These are phyloP conservation scores for Vigna hirtella DNA, from an alignment of 306 rosid genomes.

Conservation along the genomic window DNA sequence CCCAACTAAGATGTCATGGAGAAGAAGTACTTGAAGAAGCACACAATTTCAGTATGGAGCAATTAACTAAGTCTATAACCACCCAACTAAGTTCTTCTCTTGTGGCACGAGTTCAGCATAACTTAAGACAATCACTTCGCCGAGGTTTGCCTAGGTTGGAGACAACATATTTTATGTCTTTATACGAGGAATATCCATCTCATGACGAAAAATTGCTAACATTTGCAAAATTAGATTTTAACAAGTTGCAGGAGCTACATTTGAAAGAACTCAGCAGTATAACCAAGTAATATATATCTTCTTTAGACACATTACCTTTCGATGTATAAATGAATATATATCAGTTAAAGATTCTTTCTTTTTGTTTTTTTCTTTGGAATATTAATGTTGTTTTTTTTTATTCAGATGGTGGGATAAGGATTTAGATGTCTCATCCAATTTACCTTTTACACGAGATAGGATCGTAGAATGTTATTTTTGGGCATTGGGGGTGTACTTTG, in stretches of 20 bases:
- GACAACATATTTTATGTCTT: not conserved
- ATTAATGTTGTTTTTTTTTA: no score
- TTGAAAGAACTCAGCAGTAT: constrained; percentile 47
- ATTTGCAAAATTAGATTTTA: constrained; percentile 61
- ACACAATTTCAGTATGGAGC: not conserved
- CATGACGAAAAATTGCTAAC: constrained; percentile 43
- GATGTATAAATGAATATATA: no score
- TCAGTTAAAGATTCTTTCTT: no score
- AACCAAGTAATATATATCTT: constrained; percentile 30
- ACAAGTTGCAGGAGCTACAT: constrained; percentile 52
- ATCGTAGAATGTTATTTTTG: constrained; percentile 60
- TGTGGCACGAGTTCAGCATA: no score
- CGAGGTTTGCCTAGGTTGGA: no score
- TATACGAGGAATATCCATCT: constrained; percentile 49
- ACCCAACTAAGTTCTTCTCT: no score
- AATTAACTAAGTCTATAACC: not conserved
- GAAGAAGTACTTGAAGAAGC: constrained; percentile 59
- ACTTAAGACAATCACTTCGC: no score
- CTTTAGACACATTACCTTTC: no score
- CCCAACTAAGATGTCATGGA: constrained; percentile 47
- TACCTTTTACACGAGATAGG: constrained; percentile 55
- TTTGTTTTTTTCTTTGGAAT: no score
- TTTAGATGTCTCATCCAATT: constrained; percentile 35
- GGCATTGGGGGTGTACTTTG: constrained; percentile 47
- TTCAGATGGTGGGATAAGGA: constrained; percentile 57